These are phyloP conservation scores for Xerocomus minutiporus DNA, from an alignment of 1,284 basidiomycete species.

Conservation along the genomic window DNA sequence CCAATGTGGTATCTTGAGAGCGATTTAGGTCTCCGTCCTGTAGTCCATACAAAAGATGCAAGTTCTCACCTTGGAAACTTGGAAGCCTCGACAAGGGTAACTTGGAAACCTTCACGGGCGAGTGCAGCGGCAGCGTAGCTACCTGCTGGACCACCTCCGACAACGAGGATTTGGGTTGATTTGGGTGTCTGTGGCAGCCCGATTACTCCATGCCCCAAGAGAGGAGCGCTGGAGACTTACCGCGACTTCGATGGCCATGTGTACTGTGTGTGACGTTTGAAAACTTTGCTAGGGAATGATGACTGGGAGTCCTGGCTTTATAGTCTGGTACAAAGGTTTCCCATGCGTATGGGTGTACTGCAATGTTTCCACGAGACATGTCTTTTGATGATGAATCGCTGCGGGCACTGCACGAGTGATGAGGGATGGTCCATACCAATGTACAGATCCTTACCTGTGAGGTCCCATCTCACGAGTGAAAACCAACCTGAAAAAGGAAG, in stretches of 20 bases:
- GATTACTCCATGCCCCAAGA: not conserved
- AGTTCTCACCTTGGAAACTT: not conserved
- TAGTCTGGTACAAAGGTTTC: not conserved
- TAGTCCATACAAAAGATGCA: not conserved
- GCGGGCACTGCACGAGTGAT: not conserved
- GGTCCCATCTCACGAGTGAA: not conserved
- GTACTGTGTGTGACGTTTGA: not conserved
- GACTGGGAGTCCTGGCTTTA: not conserved
- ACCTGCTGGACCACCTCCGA: constrained; percentile 3
- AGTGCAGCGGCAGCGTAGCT: constrained; percentile 1
- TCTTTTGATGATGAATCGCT: not conserved
- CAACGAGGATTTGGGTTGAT: constrained; percentile 1
- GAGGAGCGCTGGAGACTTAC: not conserved
- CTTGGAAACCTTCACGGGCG: constrained; percentile 1
- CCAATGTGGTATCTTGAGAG: constrained; percentile 3
- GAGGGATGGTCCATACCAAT: not conserved
- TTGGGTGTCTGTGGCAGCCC: not conserved
- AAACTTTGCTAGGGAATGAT: not conserved
- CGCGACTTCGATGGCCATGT: not conserved
- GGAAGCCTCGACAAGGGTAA: constrained; percentile 1
- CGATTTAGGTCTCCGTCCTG: not conserved
- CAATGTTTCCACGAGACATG: not conserved
- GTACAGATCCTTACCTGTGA: not conserved
- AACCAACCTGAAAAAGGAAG: not conserved
- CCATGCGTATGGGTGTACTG: not conserved